A percentile compares a stretch with the other conserved stretches of the same genome.
phyloP scores from a whole-genome alignment of 73 alveolate species.

The Blepharisma japonicum region DNA sequence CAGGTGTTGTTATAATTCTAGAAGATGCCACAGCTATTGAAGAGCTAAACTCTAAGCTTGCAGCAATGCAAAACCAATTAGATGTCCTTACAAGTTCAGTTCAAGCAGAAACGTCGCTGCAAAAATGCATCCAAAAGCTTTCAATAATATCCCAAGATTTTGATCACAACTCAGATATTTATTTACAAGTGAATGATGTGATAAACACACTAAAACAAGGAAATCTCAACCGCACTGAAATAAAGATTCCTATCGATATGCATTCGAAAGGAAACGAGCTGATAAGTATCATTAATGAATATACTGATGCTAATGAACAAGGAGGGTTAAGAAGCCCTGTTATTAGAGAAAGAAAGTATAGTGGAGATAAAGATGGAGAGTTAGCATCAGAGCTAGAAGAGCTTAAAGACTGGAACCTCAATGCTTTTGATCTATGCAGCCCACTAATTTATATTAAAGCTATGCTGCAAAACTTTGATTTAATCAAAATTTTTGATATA shows the following conservation, averaged over 20 bases:
- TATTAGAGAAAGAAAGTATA: neutral
- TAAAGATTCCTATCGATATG: neutral
- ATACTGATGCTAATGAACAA: neutral
- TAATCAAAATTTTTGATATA: neutral
- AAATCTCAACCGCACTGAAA: neutral
- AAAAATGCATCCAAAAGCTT: slow-evolving; percentile 4
- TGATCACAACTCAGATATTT: neutral
- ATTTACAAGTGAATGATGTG: neutral
- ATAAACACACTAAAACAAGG: neutral
- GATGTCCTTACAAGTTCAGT: neutral
- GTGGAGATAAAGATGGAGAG: neutral
- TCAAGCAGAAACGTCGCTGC: neutral
- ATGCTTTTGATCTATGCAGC: neutral
- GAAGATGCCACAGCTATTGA: neutral
- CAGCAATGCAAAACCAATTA: neutral
- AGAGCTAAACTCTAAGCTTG: neutral
- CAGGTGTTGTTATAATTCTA: neutral
- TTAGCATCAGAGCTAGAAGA: neutral
- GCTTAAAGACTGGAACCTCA: neutral
- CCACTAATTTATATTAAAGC: neutral
- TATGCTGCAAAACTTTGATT: neutral
- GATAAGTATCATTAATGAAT: neutral
- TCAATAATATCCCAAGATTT: neutral
- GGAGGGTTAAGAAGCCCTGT: neutral
- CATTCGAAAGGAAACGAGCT: neutral